A percentile compares a stretch with the other conserved stretches of the same genome.
These are phyloP conservation scores for Alternaria tenuissima DNA, from an alignment of 2,329 filamentous ascomycete genomes.

Conservation along the genomic window DNA sequence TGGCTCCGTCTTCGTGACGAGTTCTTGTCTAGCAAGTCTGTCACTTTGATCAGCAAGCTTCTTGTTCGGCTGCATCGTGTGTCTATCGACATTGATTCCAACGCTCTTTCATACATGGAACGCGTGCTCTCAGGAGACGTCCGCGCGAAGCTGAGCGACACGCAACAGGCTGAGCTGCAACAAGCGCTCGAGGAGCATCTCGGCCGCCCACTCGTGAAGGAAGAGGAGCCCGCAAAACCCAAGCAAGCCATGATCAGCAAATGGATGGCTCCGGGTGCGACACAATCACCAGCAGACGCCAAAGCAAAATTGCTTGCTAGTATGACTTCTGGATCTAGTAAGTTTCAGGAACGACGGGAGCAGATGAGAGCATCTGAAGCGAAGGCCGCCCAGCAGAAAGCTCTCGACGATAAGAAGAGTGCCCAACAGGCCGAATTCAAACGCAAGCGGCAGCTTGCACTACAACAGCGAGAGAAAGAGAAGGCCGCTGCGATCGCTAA, in stretches of 20 bases:
- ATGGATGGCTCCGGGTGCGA: conserved; percentile 49
- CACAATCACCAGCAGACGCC: conserved; percentile 28
- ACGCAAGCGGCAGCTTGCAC: conserved; percentile 76
- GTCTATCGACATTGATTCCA: conserved; percentile 72
- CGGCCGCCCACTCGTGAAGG: conserved; percentile 49
- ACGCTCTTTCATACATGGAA: conserved; percentile 68
- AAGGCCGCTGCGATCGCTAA: conserved; percentile 76
- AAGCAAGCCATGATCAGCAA: conserved; percentile 54
- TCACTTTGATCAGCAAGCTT: conserved; percentile 84
- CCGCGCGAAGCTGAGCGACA: conserved; percentile 80
- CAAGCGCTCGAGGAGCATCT: conserved; percentile 65
- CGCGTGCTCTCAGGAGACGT: conserved; percentile 71
- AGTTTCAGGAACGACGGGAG: conserved; percentile 41
- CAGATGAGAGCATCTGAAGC: conserved; percentile 32
- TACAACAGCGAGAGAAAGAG: conserved; percentile 75
- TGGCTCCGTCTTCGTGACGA: conserved; percentile 91
- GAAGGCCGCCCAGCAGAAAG: conserved; percentile 37
- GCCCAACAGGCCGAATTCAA: conserved; percentile 64
- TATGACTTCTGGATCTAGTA: conserved; percentile 37
- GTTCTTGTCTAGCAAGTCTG: conserved; percentile 83
- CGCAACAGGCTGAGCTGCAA: conserved; percentile 84
- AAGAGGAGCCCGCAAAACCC: conserved; percentile 43
- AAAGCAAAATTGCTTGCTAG: conserved; percentile 43
- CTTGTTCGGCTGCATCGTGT: conserved; percentile 81
- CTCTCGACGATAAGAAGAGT: conserved; percentile 35